A percentile compares a stretch with the other conserved stretches of the same genome.
Conservation (phyloP, 495 filamentous ascomycete species). For the Hypoxylon cercidicola region DNA sequence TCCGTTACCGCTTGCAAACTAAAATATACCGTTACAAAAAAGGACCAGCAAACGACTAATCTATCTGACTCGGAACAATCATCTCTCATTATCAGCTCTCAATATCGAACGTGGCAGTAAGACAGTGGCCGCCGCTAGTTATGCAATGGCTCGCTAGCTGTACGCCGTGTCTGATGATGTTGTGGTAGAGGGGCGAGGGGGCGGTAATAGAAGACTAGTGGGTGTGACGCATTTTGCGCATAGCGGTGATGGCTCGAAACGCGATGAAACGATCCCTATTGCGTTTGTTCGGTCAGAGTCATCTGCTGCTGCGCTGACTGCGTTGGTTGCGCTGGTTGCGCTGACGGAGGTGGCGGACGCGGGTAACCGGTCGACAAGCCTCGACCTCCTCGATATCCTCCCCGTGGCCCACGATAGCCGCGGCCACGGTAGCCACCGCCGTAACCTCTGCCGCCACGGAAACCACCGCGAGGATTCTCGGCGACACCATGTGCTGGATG, state of each 20-base stretch:
- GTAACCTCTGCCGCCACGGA: conserved; percentile 43
- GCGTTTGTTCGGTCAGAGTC: conserved; percentile 32
- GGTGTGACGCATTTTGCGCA: not conserved
- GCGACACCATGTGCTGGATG: not conserved
- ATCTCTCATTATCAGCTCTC: conserved; percentile 2
- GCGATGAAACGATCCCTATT: conserved; percentile 29
- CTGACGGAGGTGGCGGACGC: conserved; percentile 14
- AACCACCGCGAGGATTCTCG: conserved; percentile 31
- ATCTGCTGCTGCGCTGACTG: too few species aligned
- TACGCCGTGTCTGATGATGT: not conserved
- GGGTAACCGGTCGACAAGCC: conserved; percentile 23
- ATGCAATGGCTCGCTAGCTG: not conserved
- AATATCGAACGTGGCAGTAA: not conserved
- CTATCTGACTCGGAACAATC: conserved; percentile 2
- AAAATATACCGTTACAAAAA: not conserved
- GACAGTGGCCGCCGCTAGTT: not conserved
- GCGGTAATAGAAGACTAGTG: not conserved
- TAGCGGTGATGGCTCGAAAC: conserved; percentile 3
- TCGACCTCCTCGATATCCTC: conserved; percentile 40
- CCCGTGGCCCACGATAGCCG: conserved; percentile 33
- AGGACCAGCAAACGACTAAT: not conserved
- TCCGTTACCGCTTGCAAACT: not conserved
- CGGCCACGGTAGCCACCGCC: conserved; percentile 38
- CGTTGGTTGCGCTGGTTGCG: too few species aligned
- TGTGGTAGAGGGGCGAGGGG: not conserved